Percentiles rank a stretch among this genome's conserved stretches.
phyloP scores from a whole-genome alignment of 805 yeast species.

The Lipomyces oligophaga region DNA sequence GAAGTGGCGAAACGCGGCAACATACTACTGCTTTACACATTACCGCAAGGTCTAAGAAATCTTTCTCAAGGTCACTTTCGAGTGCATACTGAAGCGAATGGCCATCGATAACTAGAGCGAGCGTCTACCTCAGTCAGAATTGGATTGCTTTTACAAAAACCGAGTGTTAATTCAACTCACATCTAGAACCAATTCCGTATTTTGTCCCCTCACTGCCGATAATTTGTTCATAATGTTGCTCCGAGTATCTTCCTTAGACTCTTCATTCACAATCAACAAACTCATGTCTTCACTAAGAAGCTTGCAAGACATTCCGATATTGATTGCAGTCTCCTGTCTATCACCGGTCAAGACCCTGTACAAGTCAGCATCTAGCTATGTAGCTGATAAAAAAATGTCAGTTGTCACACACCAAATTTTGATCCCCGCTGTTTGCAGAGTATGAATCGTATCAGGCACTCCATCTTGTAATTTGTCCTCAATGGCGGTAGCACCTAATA shows the following conservation, averaged over 20 bases:
- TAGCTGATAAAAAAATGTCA: not conserved
- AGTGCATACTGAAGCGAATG: constrained; percentile 83
- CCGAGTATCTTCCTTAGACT: constrained; percentile 68
- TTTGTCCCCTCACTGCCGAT: constrained; percentile 56
- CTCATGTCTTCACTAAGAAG: constrained; percentile 94
- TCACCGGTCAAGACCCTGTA: constrained; percentile 83
- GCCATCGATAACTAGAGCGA: constrained; percentile 93
- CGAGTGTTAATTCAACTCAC: constrained; percentile 45
- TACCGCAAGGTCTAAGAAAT: constrained; percentile 73
- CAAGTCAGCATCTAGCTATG: not conserved
- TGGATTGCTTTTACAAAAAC: not conserved
- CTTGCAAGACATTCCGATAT: constrained; percentile 97
- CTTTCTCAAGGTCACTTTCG: constrained; percentile 72
- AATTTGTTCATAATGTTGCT: constrained; percentile 71
- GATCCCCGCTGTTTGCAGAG: constrained; percentile 93
- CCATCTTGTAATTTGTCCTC: constrained; percentile 98
- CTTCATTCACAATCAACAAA: constrained; percentile 82
- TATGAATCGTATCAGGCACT: constrained; percentile 95
- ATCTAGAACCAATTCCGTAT: constrained; percentile 43
- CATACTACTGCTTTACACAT: constrained; percentile 94
- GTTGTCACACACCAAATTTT: constrained; percentile 65
- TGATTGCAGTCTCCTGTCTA: constrained; percentile 96
- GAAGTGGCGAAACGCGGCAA: constrained; percentile 96
- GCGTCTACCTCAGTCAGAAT: constrained; percentile 44
- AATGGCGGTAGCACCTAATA: constrained; percentile 96